Base-by-base conservation (phyloP, 176 grass and related monocot genomes). In the Canna indica region DNA sequence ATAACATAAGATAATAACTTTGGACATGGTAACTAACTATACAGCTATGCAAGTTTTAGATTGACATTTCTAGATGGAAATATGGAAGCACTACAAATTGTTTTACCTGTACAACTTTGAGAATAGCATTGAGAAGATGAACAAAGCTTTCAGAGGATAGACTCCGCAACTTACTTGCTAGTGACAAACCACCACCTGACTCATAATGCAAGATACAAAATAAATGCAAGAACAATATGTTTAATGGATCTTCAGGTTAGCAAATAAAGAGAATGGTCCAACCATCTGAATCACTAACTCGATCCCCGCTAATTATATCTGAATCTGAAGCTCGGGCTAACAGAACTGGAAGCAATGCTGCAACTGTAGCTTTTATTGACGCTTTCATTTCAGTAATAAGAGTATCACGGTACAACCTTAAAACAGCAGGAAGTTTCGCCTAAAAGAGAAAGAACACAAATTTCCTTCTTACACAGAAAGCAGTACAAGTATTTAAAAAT, bases 311-410 rank as follows among this genome's bases (percentile, higher is more conserved):
- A 69, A 84, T 73, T 24, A 83, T 82, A 87, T 93, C 94, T 78
- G 86, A 92, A 61, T 99, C 95, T 33, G 76, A 54, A 47, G 86
- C 69, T 29, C 80, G 83, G 20, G 90, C 81, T 71, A 85, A 75
- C 67, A 93, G 90, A 70, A 94, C 75, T 56, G 90, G 95, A 78
- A 99, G 95, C 54, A 93, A 83, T 48, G 90, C 90, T 30, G 95
- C 95, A 12, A 99, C 90, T 67, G 84, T 99, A 67, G 90, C 82
- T 84, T 99, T 99, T 42, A 99, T 93, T 83, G 95, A 83, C 68
- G 95, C 87, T 82, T 91, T 99, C 95, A 94, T 99, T 78, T 91
- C 84, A 83, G 87, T 90, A 67, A 99, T 90, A 73, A 99, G 86
- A 64, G 95, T 93, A 75, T 99, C 95, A 39, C 95, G 90, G 54